phyloP scores from a whole-genome alignment of 1,284 basidiomycete species.

The Fomitopsis palustris region DNA sequence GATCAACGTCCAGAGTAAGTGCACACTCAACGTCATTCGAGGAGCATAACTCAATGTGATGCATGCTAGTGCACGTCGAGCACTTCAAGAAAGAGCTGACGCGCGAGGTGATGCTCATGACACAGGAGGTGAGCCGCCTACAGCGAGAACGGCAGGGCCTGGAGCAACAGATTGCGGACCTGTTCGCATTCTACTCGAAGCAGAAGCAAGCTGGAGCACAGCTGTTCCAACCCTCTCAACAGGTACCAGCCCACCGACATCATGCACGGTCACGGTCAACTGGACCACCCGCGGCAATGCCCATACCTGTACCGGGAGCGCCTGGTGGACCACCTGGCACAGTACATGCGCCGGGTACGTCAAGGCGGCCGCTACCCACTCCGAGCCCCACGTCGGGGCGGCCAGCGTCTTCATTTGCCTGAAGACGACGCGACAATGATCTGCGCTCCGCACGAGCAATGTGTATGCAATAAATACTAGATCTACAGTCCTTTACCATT shows the following conservation, averaged over 20 bases:
- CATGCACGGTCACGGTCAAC: background rate
- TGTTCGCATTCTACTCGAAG: slow-evolving; percentile 71
- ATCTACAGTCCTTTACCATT: background rate
- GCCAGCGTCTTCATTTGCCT: background rate
- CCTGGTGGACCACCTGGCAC: background rate
- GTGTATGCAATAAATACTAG: slow-evolving; percentile 2
- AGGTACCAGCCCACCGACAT: background rate
- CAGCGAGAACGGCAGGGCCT: slow-evolving; percentile 70
- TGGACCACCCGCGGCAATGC: background rate
- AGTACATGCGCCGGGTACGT: background rate
- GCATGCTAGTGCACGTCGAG: slow-evolving; percentile 69
- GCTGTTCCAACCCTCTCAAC: background rate
- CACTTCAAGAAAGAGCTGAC: slow-evolving; percentile 79
- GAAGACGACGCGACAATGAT: background rate
- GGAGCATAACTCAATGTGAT: background rate
- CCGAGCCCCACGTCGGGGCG: background rate
- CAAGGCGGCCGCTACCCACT: background rate
- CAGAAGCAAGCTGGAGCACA: slow-evolving; percentile 45
- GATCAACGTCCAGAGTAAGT: slow-evolving; percentile 76
- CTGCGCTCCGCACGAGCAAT: background rate
- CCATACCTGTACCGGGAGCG: background rate
- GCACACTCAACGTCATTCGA: background rate
- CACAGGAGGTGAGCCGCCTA: slow-evolving; percentile 68
- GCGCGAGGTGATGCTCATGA: slow-evolving; percentile 71
- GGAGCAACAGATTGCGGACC: slow-evolving; percentile 71